Evolutionary conservation across 176 grass and related monocot species (phyloP).

Genomic region (Raddia distichophylla): DNA sequence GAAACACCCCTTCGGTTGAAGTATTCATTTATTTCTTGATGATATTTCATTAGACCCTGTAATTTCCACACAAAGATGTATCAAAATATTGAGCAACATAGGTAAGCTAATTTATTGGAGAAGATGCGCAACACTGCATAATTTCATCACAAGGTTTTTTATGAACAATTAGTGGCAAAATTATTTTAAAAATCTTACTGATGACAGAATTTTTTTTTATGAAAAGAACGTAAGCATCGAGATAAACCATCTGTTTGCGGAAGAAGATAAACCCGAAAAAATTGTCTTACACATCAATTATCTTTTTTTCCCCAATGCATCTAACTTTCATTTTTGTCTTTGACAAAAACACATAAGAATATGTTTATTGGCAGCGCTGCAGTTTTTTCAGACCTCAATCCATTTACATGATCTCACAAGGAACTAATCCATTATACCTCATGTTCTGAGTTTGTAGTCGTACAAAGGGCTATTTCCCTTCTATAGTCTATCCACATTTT

Average conservation of each 20-base stretch:
- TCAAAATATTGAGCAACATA: constrained; percentile 7
- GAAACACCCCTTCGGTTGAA: constrained; percentile 82
- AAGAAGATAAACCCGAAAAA: too few relatives aligned
- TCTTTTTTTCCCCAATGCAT: not conserved
- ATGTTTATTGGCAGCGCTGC: not conserved
- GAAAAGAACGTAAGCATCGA: not conserved
- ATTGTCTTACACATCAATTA: too few relatives aligned
- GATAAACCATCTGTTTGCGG: not conserved
- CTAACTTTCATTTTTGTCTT: not conserved
- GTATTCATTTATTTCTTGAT: constrained; percentile 78
- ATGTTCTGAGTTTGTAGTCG: too few relatives aligned
- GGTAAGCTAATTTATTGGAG: not conserved
- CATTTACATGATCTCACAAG: too few relatives aligned
- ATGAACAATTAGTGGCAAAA: constrained; percentile 1
- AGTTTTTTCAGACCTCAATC: too few relatives aligned
- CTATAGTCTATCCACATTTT: too few relatives aligned
- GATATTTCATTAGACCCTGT: constrained; percentile 79
- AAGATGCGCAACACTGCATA: constrained; percentile 5
- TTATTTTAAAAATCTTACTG: not conserved
- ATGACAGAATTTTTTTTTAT: not conserved
- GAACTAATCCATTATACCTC: too few relatives aligned
- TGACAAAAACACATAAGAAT: not conserved
- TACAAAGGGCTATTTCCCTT: too few relatives aligned
- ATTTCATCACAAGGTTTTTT: not conserved
- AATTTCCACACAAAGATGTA: constrained; percentile 28